These are phyloP conservation scores for Xylaria sp. DNA, from an alignment of 2,329 filamentous ascomycete genomes.

Conservation along the genomic window DNA sequence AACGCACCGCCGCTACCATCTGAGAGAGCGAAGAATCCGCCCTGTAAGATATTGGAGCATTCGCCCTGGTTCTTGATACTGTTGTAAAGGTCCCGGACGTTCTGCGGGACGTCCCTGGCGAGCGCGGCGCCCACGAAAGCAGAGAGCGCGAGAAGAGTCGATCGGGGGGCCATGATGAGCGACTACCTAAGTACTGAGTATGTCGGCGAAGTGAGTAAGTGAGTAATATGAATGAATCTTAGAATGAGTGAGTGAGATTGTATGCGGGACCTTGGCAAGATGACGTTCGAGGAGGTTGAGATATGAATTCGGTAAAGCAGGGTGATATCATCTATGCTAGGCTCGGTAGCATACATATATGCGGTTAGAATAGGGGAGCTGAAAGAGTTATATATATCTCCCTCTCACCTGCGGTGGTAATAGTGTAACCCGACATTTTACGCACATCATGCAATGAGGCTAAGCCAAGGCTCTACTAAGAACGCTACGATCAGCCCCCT, in stretches of 20 bases:
- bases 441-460: background rate
- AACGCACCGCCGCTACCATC: constrained; percentile 45
- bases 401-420: background rate
- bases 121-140: constrained; percentile 27
- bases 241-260: background rate
- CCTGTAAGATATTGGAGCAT: constrained; percentile 47
- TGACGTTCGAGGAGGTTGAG: background rate
- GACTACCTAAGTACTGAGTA: no score
- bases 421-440: background rate
- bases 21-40: constrained; percentile 49
- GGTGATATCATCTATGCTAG: background rate
- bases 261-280: no score
- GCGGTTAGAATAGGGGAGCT: background rate
- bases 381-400: background rate
- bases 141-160: constrained; percentile 27
- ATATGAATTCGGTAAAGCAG: background rate
- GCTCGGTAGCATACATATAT: no score
- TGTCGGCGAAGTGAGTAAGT: background rate
- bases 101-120: constrained; percentile 45
- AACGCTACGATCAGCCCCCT: background rate
- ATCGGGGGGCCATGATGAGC: constrained; percentile 30
- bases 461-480: background rate
- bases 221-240: background rate
- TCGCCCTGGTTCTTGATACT: constrained; percentile 45
- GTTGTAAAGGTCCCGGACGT: constrained; percentile 50